These are phyloP conservation scores for Camelina neglecta DNA, from an alignment of 345 rosid genomes.

Conservation along the genomic window DNA sequence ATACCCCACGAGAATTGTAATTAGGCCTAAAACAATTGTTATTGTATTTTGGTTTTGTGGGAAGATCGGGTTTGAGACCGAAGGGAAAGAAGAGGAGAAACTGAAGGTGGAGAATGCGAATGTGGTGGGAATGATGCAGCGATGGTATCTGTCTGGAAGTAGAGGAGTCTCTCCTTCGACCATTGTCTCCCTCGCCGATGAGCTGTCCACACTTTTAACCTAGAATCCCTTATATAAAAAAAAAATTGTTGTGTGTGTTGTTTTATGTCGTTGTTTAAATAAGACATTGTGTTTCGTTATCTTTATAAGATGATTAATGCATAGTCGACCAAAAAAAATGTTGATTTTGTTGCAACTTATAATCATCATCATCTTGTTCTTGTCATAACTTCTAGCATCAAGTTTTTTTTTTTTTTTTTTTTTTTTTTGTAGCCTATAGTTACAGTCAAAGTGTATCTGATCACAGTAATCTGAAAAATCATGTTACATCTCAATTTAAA, in stretches of 20 bases:
- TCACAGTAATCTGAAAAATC: neutral
- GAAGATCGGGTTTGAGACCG: constrained; percentile 61
- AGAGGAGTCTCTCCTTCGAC: constrained; percentile 78
- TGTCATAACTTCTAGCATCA: neutral
- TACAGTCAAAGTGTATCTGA: neutral
- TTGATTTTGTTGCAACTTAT: neutral
- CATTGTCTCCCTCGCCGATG: constrained; percentile 59
- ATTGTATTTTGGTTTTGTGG: neutral
- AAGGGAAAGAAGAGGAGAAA: constrained; percentile 74
- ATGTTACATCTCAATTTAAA: neutral
- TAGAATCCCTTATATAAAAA: neutral
- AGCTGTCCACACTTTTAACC: constrained; percentile 56
- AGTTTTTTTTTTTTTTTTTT: no score
- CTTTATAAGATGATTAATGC: neutral
- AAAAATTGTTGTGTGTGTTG: constrained; percentile 26
- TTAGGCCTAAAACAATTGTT: neutral
- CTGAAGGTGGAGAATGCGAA: constrained; percentile 69
- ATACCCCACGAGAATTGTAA: no score
- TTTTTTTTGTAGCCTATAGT: neutral
- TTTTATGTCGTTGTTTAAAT: constrained; percentile 19
- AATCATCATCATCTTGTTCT: neutral
- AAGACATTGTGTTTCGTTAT: constrained; percentile 8
- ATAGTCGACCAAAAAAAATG: neutral
- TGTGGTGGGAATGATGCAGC: constrained; percentile 80
- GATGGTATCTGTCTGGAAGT: constrained; percentile 86